phyloP scores from a whole-genome alignment of 169 alveolate species.

The Theileria orientalis region DNA sequence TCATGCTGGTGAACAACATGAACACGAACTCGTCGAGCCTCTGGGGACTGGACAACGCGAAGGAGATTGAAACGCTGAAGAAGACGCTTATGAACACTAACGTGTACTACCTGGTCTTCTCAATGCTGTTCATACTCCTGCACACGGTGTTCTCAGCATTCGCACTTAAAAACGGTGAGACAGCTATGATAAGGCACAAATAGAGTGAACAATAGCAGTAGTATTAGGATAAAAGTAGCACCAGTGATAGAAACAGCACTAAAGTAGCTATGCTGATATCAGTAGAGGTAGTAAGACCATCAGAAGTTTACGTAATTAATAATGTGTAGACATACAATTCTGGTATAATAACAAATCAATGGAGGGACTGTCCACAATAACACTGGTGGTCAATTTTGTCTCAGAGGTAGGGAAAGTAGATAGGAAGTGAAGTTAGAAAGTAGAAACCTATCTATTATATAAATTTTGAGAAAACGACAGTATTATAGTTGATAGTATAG shows the following conservation, averaged over 20 bases:
- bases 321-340: slow-evolving; percentile 83
- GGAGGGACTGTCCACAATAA: slow-evolving; percentile 92
- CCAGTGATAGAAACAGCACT: too few relatives aligned
- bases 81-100: slow-evolving; percentile 84
- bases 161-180: slow-evolving; percentile 87
- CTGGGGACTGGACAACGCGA: slow-evolving; percentile 55
- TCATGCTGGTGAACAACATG: slow-evolving; percentile 30
- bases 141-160: slow-evolving; percentile 87
- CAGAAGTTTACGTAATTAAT: slow-evolving; percentile 28
- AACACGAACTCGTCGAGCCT: slow-evolving; percentile 14
- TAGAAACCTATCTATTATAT: too few relatives aligned
- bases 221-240: too few relatives aligned
- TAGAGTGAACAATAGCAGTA: too few relatives aligned
- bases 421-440: too few relatives aligned
- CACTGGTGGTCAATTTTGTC: slow-evolving; percentile 84
- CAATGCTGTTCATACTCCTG: slow-evolving; percentile 78
- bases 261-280: too few relatives aligned
- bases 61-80: slow-evolving; percentile 85
- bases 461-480: too few relatives aligned
- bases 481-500: too few relatives aligned
- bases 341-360: slow-evolving; percentile 93
- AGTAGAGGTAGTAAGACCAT: slow-evolving; percentile 18
- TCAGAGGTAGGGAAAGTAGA: slow-evolving; percentile 65
- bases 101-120: slow-evolving; percentile 80
- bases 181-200: too few relatives aligned